These are phyloP conservation scores for Cytospora paraplurivora DNA, from an alignment of 2,329 filamentous ascomycete species.

Conservation along the genomic window DNA sequence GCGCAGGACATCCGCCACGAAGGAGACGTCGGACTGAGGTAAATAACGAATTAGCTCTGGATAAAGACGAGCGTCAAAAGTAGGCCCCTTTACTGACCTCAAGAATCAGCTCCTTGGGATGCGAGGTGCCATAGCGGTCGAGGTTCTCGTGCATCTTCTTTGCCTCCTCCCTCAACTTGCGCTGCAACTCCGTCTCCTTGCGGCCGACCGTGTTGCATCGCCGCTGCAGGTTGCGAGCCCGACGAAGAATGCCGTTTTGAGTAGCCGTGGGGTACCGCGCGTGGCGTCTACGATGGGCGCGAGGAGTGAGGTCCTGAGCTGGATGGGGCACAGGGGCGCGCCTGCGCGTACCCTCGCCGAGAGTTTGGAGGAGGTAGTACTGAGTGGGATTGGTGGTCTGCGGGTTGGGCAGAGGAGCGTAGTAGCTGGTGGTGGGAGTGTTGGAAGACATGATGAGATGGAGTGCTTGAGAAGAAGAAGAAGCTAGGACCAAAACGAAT, in stretches of 20 bases:
- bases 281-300: neutral
- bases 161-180: neutral
- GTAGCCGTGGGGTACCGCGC: neutral
- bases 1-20: neutral
- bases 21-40: neutral
- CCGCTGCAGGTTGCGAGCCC: neutral
- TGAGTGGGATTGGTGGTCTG: neutral
- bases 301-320: neutral
- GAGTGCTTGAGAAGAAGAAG: neutral
- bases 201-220: neutral
- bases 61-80: neutral
- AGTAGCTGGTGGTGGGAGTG: neutral
- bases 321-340: neutral
- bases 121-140: neutral
- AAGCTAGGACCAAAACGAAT: neutral
- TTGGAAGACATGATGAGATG: neutral
- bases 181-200: neutral
- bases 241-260: neutral
- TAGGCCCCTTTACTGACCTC: neutral
- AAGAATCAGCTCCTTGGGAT: neutral
- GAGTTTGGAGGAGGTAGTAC: neutral
- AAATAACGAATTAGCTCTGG: neutral
- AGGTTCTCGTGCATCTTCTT: neutral
- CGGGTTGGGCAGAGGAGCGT: neutral
- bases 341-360: neutral